Conservation (phyloP, 2,329 filamentous ascomycete species). For the Alternaria longipes region DNA sequence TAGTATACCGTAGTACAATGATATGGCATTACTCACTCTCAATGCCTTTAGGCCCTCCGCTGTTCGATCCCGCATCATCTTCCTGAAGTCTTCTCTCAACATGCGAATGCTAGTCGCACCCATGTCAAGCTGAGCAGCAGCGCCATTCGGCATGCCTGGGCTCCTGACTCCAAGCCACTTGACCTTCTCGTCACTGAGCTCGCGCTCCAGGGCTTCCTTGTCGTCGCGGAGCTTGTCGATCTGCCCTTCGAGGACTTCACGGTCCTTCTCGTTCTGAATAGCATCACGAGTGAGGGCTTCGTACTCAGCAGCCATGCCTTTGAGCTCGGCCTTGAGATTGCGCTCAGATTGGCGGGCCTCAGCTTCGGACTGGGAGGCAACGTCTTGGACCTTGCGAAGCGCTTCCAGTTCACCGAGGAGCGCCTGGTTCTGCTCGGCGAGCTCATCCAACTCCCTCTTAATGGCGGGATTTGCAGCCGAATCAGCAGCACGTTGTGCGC, state of each 20-base stretch:
- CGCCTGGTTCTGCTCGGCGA: constrained; percentile 57
- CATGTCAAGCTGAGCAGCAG: constrained; percentile 36
- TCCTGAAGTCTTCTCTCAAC: constrained; percentile 78
- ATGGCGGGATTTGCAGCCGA: constrained; percentile 65
- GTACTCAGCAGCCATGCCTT: constrained; percentile 74
- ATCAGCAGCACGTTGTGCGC: constrained; percentile 73
- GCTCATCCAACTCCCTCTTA: constrained; percentile 67
- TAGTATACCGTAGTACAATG: constrained; percentile 19
- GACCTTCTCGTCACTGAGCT: constrained; percentile 73
- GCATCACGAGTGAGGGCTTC: constrained; percentile 74
- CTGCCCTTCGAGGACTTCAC: constrained; percentile 68
- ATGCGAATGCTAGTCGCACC: constrained; percentile 74
- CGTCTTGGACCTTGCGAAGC: constrained; percentile 51
- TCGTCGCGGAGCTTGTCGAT: constrained; percentile 72
- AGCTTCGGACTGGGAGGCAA: constrained; percentile 47
- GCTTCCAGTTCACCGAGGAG: constrained; percentile 55
- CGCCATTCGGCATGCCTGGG: constrained; percentile 53
- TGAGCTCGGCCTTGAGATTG: constrained; percentile 70
- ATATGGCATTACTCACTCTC: constrained; percentile 57
- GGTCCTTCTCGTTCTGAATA: constrained; percentile 76
- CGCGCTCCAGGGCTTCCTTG: constrained; percentile 69
- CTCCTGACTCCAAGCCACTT: constrained; percentile 70
- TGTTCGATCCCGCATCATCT: constrained; percentile 79
- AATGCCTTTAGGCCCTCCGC: constrained; percentile 71
- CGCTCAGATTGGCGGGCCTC: constrained; percentile 51